These are phyloP conservation scores for Elsinoe fawcettii DNA, from an alignment of 2,329 filamentous ascomycete species.

Conservation along the genomic window DNA sequence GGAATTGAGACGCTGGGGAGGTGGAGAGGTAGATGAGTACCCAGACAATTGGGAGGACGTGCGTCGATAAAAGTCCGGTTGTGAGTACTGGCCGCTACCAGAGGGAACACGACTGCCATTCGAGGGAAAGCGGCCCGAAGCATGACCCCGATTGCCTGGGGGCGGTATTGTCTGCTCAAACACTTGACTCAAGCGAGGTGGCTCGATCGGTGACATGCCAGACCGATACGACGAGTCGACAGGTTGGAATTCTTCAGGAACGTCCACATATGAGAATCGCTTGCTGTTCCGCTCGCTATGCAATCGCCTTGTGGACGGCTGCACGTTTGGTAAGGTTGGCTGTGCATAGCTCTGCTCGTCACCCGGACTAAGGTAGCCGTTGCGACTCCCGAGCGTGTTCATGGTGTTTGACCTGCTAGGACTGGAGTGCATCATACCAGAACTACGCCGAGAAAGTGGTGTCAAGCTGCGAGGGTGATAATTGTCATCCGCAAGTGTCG, in stretches of 20 bases:
- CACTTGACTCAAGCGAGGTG: slow-evolving; percentile 4
- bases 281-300: slow-evolving; percentile 10
- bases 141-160: background rate
- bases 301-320: background rate
- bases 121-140: background rate
- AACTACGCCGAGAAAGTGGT: slow-evolving; percentile 5
- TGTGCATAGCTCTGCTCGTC: background rate
- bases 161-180: slow-evolving; percentile 3
- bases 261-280: slow-evolving; percentile 10
- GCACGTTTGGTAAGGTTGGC: slow-evolving; percentile 8
- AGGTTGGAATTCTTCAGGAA: slow-evolving; percentile 12
- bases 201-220: slow-evolving; percentile 6
- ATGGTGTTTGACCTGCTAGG: slow-evolving; percentile 4
- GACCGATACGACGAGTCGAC: slow-evolving; percentile 4
- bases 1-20: background rate
- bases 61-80: background rate
- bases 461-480: slow-evolving; percentile 7
- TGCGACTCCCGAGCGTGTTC: background rate
- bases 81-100: background rate
- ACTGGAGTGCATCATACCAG: background rate
- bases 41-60: background rate
- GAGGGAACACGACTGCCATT: background rate
- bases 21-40: background rate
- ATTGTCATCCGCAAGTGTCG: slow-evolving; percentile 13
- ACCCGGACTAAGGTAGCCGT: background rate